Evolutionary conservation across 2,329 filamentous ascomycete genomes (phyloP), one percentile per base, ranked within the genome.

Genomic region (Clarireedia sp.): DNA sequence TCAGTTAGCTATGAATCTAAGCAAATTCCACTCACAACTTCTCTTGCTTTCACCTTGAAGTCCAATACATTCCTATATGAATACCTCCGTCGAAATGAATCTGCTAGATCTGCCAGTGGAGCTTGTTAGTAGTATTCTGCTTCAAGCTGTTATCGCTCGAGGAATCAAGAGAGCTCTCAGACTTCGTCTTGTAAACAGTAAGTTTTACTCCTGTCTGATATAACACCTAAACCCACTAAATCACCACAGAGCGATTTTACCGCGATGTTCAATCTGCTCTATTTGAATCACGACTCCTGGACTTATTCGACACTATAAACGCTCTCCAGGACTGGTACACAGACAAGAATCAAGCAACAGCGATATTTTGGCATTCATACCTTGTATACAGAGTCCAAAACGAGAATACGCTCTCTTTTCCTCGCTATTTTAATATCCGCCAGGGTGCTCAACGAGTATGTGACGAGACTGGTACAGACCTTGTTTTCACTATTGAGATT

Each of bases 291-390:
- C 46, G 26, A 48, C 29, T 48, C 14, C 26, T 48, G 29, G 29
- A 48, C 46, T 36, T 3, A n/a, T 17, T 47, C 14, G 8, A 26
- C 16, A 16, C 10, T 24, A 1, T 6, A 14, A 14, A 14, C 14
- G 8, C 16, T 19, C 45, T 12, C 14, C 10, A 6, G 2, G n/a
- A 23, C 2, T 58, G 50, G 58, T 43, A 51, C 14, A 48, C 51
- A 24, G 5, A 47, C 7, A 57, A 54, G 1, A 10, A 56, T 19
- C 45, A 59, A 36, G 57, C 52, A 7, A 48, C 33, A 5, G 40
- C 29, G 2, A 47, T 55, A 33, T 48, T 59, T 10, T 62, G 57
- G 58, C 57, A 62, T 41, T 57, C 57, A 3, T 62, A 62, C 48
- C 49, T 59, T 9, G 47, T 56, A 2, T 60, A 62, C 40, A 45